Conservation (phyloP, 805 yeast species). For the Cyberlindnera mrakii region DNA sequence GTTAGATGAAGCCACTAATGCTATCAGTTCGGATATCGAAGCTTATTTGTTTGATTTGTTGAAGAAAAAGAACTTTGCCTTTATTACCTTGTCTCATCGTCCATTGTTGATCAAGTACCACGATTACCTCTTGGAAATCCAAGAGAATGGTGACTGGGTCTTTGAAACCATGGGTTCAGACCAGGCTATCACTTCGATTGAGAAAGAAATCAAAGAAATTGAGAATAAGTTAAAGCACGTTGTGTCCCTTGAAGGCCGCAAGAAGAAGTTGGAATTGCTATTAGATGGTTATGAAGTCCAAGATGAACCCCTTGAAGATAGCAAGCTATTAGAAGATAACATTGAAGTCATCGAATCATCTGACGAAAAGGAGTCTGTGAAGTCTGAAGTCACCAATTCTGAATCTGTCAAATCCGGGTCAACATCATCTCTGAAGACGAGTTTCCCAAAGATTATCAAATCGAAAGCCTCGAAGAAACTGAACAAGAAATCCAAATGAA, state of each 20-base stretch:
- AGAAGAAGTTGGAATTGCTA: slow-evolving; percentile 44
- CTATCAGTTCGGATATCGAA: slow-evolving; percentile 85
- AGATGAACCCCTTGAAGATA: slow-evolving; percentile 2
- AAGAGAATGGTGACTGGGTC: slow-evolving; percentile 51
- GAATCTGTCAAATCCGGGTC: not conserved
- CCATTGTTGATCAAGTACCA: slow-evolving; percentile 83
- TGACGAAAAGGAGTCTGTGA: not conserved
- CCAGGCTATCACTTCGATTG: slow-evolving; percentile 61
- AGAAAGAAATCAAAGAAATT: slow-evolving; percentile 67
- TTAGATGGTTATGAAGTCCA: slow-evolving; percentile 20
- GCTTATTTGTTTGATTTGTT: slow-evolving; percentile 76
- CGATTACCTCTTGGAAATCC: slow-evolving; percentile 64
- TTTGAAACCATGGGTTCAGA: slow-evolving; percentile 61
- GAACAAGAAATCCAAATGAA: not conserved
- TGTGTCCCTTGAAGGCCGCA: slow-evolving; percentile 52
- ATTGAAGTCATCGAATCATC: slow-evolving; percentile 1
- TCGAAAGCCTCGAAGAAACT: not conserved
- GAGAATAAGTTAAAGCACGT: slow-evolving; percentile 55
- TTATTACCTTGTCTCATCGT: slow-evolving; percentile 78
- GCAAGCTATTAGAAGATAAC: slow-evolving; percentile 3
- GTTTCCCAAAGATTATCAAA: not conserved
- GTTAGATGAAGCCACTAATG: slow-evolving; percentile 91
- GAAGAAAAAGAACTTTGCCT: slow-evolving; percentile 63
- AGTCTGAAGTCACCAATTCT: not conserved
- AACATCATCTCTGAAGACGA: not conserved